Base-by-base conservation (phyloP, 2,329 filamentous ascomycete genomes). In the Incumbomyces lentus region DNA sequence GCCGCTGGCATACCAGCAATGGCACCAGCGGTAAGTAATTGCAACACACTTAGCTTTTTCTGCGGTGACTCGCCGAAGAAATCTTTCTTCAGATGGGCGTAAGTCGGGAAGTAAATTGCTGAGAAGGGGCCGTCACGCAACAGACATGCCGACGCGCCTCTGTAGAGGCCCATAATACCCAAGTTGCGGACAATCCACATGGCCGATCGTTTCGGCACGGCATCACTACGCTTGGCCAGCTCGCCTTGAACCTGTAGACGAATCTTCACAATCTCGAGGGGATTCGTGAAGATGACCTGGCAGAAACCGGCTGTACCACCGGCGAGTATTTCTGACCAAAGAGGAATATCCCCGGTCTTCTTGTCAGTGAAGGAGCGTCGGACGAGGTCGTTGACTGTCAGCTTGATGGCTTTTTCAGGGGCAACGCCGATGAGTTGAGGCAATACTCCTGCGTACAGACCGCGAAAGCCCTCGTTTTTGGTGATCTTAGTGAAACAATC, bases 381-480 rank as follows among this genome's bases (percentile, higher is more conserved):
- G 17, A 93, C 87, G 46, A 98, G 69, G 62, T 98, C 92, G 67
- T 98, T 98, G 60, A 98, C 89, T 0, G 92, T 98, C 53, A 98
- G 79, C 73, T 98, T 98, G 71, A 98, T 98, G 57, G 92, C 92
- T 74, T 98, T 98, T 66, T 98, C 92, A 1, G 92, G 92, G n/a
- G 92, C 92, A 38, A 98, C 92, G 65, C 92, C 92, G 52, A 98
- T 86, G 38, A 98, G 76, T 72, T 98, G 92, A 10, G 92, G 92
- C 44, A 95, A 66, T 16, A 98, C 87, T 62, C 92, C 92, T 41
- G 90, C 94, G 71, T 98, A 98, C 41, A 98, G 69, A 17, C 92
- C 92, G 33, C 74, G 75, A 65, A 94, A 76, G 47, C 92, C 92
- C 68, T 98, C 92, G 60, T 96, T 95, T 52, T 81, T 80, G 52